Evolutionary conservation across 2,329 filamentous ascomycete species (phyloP).

Genomic region (Calonectria ilicicola): DNA sequence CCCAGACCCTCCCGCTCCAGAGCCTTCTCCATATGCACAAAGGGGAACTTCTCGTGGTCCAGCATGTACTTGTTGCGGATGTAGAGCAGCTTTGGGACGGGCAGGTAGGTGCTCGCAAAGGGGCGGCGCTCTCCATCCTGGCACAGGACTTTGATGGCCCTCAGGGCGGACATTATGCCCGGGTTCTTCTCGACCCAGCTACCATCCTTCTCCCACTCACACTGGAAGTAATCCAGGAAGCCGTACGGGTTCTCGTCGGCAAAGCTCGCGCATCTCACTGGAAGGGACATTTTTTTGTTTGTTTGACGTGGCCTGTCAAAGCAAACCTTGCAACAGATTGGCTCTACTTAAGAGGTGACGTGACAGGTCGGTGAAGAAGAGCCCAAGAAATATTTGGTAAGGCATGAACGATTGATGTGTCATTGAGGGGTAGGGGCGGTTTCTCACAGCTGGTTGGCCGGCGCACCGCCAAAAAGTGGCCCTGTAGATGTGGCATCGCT

Average conservation of each 20-base stretch:
- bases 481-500: slow-evolving; percentile 4
- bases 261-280: slow-evolving; percentile 22
- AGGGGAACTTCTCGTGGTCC: slow-evolving; percentile 37
- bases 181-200: background rate
- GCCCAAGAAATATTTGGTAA: background rate
- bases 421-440: background rate
- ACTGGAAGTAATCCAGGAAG: slow-evolving; percentile 14
- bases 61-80: slow-evolving; percentile 41
- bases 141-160: slow-evolving; percentile 13
- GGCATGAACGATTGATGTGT: slow-evolving; percentile 5
- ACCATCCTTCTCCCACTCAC: slow-evolving; percentile 6
- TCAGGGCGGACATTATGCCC: background rate
- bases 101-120: slow-evolving; percentile 36
- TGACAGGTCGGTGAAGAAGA: background rate
- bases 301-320: background rate
- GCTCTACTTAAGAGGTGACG: background rate
- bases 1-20: slow-evolving; percentile 34
- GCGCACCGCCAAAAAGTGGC: background rate
- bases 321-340: background rate
- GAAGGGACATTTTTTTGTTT: background rate
- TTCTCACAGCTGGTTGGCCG: background rate
- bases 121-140: slow-evolving; percentile 14
- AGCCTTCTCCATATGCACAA: slow-evolving; percentile 33
- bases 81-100: slow-evolving; percentile 39
- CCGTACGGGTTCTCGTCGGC: slow-evolving; percentile 11